phyloP scores from a whole-genome alignment of 495 filamentous ascomycete species.

The Aspergillus cristatus region DNA sequence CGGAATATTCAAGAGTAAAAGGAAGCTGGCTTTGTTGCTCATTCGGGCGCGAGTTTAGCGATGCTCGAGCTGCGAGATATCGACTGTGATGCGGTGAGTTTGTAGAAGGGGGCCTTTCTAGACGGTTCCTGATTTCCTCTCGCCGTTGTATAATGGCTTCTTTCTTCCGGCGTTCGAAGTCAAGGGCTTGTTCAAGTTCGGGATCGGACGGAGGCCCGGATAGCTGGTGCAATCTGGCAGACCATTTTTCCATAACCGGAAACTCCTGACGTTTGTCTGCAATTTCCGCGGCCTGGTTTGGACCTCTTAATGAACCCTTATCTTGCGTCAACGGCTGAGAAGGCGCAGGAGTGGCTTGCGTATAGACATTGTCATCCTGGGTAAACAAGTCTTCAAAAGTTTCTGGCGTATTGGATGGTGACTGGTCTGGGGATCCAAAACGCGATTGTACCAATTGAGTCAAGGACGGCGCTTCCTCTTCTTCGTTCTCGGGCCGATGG shows the following conservation, averaged over 20 bases:
- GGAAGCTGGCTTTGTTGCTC: background rate
- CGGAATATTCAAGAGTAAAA: background rate
- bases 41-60: constrained; percentile 13
- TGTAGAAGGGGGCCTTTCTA: constrained; percentile 1
- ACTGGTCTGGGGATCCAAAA: constrained; percentile 8
- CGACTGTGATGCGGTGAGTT: constrained; percentile 28
- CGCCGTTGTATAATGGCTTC: constrained; percentile 25
- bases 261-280: constrained; percentile 21
- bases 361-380: background rate
- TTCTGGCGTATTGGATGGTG: background rate
- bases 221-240: constrained; percentile 22
- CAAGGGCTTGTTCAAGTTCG: constrained; percentile 28
- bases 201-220: constrained; percentile 7
- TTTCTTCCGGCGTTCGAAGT: constrained; percentile 35
- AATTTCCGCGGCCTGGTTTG: background rate
- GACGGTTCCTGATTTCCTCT: constrained; percentile 6
- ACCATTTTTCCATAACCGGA: constrained; percentile 34
- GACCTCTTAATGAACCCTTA: background rate
- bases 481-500: constrained; percentile 1
- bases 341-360: background rate
- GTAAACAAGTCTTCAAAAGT: constrained; percentile 3
- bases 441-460: constrained; percentile 15
- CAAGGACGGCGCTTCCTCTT: constrained; percentile 10
- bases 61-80: constrained; percentile 31
- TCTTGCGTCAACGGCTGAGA: too few species aligned